Evolutionary conservation across 1,284 basidiomycete genomes (phyloP).

Genomic region (Prillingera fragicola): DNA sequence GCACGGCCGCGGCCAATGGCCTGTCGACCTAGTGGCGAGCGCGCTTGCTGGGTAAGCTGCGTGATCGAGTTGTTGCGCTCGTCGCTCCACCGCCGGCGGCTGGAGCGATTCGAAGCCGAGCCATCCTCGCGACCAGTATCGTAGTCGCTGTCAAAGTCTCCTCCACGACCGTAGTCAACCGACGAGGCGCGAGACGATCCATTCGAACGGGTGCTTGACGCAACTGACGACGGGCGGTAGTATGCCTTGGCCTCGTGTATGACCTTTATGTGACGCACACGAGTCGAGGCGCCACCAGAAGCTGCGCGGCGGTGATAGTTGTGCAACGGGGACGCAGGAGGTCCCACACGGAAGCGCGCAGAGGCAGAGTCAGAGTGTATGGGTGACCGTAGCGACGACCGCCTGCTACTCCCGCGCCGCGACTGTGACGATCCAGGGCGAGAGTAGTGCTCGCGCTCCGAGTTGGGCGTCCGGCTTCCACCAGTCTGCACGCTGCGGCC

Average conservation of each 20-base stretch:
- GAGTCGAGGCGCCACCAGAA: constrained; percentile 32
- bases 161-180: constrained; percentile 14
- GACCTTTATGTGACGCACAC: constrained; percentile 39
- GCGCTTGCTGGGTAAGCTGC: constrained; percentile 17
- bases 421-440: constrained; percentile 36
- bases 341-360: constrained; percentile 12
- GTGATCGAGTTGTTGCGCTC: constrained; percentile 15
- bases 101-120: constrained; percentile 19
- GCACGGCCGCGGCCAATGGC: constrained; percentile 23
- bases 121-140: constrained; percentile 31
- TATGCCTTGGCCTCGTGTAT: constrained; percentile 35
- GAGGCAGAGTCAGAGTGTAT: constrained; percentile 24
- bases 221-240: constrained; percentile 31
- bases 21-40: constrained; percentile 25
- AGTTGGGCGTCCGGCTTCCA: constrained; percentile 45
- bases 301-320: constrained; percentile 41
- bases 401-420: constrained; percentile 20
- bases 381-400: constrained; percentile 33
- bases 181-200: constrained; percentile 32
- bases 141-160: constrained; percentile 25
- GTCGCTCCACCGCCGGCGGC: constrained; percentile 10
- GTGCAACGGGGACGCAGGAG: constrained; percentile 37
- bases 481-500: constrained; percentile 39
- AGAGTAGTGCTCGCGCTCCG: constrained; percentile 38
- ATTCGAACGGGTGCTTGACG: constrained; percentile 35